Conservation (phyloP, 208 protist genomes). For the Trypanosoma congolense region DNA sequence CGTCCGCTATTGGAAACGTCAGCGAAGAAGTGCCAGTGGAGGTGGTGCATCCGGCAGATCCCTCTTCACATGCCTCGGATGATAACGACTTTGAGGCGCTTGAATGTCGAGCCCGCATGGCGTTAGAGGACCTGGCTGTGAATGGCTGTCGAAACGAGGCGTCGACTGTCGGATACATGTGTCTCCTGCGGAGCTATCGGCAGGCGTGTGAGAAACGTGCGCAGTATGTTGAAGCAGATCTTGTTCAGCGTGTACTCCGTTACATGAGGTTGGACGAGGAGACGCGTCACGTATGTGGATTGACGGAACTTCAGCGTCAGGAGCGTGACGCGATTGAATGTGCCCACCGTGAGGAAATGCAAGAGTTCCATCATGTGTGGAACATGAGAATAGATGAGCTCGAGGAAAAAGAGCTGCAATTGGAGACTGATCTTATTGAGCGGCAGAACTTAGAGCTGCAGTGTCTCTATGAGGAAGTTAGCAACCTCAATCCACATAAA, state of each 20-base stretch:
- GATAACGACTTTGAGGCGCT: conserved; percentile 39
- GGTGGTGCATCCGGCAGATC: background rate
- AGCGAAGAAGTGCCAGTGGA: background rate
- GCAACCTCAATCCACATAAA: conserved; percentile 39
- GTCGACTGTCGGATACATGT: conserved; percentile 43
- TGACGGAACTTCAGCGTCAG: conserved; percentile 86
- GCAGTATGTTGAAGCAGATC: conserved; percentile 89
- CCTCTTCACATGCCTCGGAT: background rate
- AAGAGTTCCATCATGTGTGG: conserved; percentile 80
- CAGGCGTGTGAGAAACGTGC: conserved; percentile 70
- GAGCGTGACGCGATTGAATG: conserved; percentile 82
- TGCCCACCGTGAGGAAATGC: conserved; percentile 83
- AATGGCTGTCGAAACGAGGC: conserved; percentile 39
- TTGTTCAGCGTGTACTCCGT: conserved; percentile 87
- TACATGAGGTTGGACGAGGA: conserved; percentile 88
- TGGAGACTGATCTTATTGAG: conserved; percentile 79
- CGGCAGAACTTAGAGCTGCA: conserved; percentile 86
- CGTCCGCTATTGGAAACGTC: background rate
- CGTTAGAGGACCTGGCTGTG: conserved; percentile 65
- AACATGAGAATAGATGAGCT: conserved; percentile 84
- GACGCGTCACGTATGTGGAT: conserved; percentile 73
- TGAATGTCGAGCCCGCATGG: conserved; percentile 55
- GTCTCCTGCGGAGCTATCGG: conserved; percentile 71
- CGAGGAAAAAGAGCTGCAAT: conserved; percentile 76
- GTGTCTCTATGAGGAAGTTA: conserved; percentile 71